phyloP scores from a whole-genome alignment of 345 rosid species.

The Turritis glabra region DNA sequence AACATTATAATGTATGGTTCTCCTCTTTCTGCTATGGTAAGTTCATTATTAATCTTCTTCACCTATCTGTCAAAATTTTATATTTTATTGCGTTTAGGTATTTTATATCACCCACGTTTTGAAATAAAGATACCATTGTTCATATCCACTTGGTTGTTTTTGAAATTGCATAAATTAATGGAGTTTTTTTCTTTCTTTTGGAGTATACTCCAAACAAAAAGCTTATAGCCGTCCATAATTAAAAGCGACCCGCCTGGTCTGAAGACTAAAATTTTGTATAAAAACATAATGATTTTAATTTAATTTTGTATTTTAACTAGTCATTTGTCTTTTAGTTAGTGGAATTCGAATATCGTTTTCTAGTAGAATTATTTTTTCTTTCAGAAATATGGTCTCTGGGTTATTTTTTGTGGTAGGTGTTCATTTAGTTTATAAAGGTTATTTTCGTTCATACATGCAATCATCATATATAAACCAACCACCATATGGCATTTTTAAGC shows the following conservation, averaged over 20 bases:
- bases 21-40: constrained; percentile 86
- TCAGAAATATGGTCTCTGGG: neutral
- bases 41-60: neutral
- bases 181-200: neutral
- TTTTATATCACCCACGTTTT: constrained; percentile 24
- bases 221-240: neutral
- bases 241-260: constrained; percentile 21
- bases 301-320: neutral
- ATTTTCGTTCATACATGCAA: constrained; percentile 13
- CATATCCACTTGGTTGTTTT: constrained; percentile 8
- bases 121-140: neutral
- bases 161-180: neutral
- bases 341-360: neutral
- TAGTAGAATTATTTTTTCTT: neutral
- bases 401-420: constrained; percentile 7
- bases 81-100: neutral
- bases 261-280: neutral
- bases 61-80: neutral
- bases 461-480: constrained; percentile 8
- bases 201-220: constrained; percentile 1
- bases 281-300: constrained; percentile 10
- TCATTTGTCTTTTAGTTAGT: neutral
- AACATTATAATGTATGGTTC: constrained; percentile 68
- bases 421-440: neutral
- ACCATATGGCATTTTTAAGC: constrained; percentile 2